Conservation (phyloP, 176 grass and related monocot species). For the Guadua angustifolia region DNA sequence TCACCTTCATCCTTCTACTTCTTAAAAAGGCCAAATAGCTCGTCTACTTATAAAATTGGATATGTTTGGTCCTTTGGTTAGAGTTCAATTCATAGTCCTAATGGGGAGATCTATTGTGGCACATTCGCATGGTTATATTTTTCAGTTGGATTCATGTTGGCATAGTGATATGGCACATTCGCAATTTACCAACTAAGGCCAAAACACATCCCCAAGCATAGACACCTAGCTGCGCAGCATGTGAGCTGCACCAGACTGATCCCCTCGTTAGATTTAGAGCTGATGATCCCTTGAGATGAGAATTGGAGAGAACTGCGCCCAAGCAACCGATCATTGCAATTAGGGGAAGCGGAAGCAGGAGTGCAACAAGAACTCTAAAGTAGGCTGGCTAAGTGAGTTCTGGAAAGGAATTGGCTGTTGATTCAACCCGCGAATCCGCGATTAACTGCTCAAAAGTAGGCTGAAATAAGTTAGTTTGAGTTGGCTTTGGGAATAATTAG, state of each 20-base stretch:
- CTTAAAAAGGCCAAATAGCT: neutral
- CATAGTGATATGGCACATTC: constrained; percentile 14
- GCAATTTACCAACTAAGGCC: constrained; percentile 1
- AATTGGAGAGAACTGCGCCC: neutral
- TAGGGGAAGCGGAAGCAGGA: neutral
- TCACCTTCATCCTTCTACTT: constrained; percentile 2
- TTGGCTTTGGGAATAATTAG: constrained; percentile 25
- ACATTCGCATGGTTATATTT: constrained; percentile 20
- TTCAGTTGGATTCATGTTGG: constrained; percentile 28
- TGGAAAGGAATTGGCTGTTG: neutral
- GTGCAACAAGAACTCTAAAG: neutral
- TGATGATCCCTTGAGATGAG: neutral
- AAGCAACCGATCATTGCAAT: constrained; percentile 14
- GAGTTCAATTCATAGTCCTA: constrained; percentile 14
- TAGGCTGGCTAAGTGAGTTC: constrained; percentile 8
- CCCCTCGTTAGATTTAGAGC: constrained; percentile 8
- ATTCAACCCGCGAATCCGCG: neutral
- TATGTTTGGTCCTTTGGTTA: neutral
- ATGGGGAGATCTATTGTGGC: neutral
- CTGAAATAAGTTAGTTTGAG: neutral
- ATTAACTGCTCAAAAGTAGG: constrained; percentile 11
- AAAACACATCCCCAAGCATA: constrained; percentile 26
- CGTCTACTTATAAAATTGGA: neutral
- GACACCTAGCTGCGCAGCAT: neutral
- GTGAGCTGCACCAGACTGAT: constrained; percentile 13